Conservation (phyloP, 345 rosid genomes). For the Gossypium anomalum region DNA sequence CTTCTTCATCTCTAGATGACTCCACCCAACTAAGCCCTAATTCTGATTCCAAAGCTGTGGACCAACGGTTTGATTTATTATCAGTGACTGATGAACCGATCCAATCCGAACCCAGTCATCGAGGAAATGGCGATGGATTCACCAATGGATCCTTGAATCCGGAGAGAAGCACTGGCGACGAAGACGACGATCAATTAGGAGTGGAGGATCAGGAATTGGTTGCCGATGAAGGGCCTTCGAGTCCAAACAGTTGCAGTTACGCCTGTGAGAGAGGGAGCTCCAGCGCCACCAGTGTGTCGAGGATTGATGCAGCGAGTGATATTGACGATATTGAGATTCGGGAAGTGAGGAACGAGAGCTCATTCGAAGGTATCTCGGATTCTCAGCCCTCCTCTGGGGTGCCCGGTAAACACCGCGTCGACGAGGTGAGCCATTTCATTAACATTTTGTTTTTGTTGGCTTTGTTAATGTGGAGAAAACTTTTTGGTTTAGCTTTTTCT, state of each 20-base stretch:
- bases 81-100: conserved; percentile 24
- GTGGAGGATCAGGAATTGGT: conserved; percentile 23
- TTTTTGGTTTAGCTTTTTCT: background rate
- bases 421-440: conserved; percentile 51
- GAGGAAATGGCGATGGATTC: background rate
- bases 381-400: conserved; percentile 49
- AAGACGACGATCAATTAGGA: background rate
- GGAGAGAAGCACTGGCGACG: conserved; percentile 13
- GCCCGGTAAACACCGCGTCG: conserved; percentile 76
- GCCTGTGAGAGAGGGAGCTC: conserved; percentile 94
- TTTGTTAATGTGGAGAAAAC: background rate
- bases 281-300: conserved; percentile 49
- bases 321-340: conserved; percentile 43
- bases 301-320: conserved; percentile 38
- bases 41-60: conserved; percentile 23
- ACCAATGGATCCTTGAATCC: conserved; percentile 20
- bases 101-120: conserved; percentile 6
- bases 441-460: background rate
- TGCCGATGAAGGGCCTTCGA: conserved; percentile 56
- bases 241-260: conserved; percentile 89
- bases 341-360: conserved; percentile 35
- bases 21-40: conserved; percentile 30
- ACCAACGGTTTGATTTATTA: conserved; percentile 31
- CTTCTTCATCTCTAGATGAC: conserved; percentile 26
- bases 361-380: conserved; percentile 29